Evolutionary conservation across 331 rosid species (phyloP).

Genomic region (Malus hybrid): DNA sequence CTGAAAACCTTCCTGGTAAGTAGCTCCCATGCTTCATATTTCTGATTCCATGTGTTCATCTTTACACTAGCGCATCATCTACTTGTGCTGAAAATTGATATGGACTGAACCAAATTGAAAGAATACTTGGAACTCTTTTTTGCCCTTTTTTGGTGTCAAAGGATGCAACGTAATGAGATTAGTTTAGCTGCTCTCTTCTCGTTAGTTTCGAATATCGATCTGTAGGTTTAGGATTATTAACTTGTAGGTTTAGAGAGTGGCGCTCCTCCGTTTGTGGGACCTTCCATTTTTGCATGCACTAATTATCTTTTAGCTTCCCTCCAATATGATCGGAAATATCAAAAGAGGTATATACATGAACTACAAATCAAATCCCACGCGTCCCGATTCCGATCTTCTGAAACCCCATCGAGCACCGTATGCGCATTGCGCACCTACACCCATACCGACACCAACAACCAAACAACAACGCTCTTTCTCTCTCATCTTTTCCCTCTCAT

Average conservation of each 20-base stretch:
- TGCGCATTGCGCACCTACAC: conserved; percentile 27
- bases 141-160: background rate
- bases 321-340: too few relatives aligned
- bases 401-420: background rate
- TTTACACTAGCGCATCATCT: background rate
- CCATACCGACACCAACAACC: background rate
- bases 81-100: background rate
- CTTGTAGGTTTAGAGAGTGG: background rate
- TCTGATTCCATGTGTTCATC: background rate
- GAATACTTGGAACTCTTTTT: background rate
- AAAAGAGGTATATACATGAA: too few relatives aligned
- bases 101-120: background rate
- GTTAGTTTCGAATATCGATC: background rate
- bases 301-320: background rate
- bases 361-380: background rate
- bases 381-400: background rate
- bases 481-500: background rate
- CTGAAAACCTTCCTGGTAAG: conserved; percentile 87
- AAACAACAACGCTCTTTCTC: background rate
- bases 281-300: background rate
- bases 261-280: background rate
- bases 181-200: background rate
- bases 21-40: conserved; percentile 4
- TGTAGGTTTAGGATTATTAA: background rate
- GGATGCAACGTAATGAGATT: background rate